Evolutionary conservation across 1,139 yeast genomes (phyloP).

Genomic region (Protomyces inundatus): DNA sequence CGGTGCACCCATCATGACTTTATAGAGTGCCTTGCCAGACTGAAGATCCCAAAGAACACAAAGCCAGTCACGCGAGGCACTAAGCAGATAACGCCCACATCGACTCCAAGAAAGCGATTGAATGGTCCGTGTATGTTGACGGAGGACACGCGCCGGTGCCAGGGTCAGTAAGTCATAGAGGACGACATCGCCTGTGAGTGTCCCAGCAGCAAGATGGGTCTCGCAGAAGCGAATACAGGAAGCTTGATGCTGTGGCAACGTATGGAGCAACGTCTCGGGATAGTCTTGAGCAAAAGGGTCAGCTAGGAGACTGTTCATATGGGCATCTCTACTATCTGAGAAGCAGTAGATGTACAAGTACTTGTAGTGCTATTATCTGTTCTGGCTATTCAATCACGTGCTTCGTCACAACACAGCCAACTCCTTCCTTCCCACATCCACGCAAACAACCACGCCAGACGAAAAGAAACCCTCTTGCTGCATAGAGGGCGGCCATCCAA

Average conservation of each 20-base stretch:
- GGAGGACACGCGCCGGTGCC: constrained; percentile 50
- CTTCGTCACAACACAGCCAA: neutral
- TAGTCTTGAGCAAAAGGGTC: constrained; percentile 93
- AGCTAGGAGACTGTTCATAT: constrained; percentile 75
- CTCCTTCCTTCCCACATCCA: neutral
- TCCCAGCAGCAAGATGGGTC: constrained; percentile 83
- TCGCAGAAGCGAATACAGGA: constrained; percentile 71
- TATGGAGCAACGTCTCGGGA: constrained; percentile 73
- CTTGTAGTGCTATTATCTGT: no score
- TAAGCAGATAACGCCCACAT: constrained; percentile 64
- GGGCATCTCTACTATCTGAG: neutral
- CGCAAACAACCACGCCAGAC: neutral
- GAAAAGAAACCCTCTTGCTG: no score
- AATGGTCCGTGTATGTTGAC: constrained; percentile 67
- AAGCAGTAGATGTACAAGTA: neutral
- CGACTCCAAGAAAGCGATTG: constrained; percentile 73
- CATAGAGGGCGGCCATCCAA: neutral
- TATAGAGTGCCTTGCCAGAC: constrained; percentile 44
- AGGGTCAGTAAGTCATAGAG: constrained; percentile 72
- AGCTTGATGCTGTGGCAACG: constrained; percentile 65
- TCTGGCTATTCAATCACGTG: no score
- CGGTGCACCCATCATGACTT: constrained; percentile 59
- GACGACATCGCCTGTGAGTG: constrained; percentile 69
- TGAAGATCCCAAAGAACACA: constrained; percentile 75
- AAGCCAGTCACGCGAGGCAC: constrained; percentile 82